Conservation (phyloP, 768 basidiomycete species). For the Kwoniella sp. region DNA sequence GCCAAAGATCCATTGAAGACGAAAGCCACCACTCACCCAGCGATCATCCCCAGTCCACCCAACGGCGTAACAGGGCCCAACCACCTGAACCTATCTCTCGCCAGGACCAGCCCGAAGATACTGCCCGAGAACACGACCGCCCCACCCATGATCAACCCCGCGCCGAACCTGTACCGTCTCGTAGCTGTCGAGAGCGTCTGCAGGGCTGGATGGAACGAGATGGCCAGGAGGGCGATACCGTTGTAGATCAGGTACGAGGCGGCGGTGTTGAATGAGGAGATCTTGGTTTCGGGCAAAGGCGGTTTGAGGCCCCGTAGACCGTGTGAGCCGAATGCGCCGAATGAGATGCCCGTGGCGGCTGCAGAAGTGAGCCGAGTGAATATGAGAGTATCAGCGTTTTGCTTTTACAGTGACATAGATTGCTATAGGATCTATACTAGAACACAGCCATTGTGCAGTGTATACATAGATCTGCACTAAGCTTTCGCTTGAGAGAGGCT, state of each 20-base stretch:
- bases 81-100: slow-evolving; percentile 42
- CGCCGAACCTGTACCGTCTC: slow-evolving; percentile 32
- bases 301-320: slow-evolving; percentile 45
- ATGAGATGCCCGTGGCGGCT: slow-evolving; percentile 50
- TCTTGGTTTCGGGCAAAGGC: slow-evolving; percentile 35
- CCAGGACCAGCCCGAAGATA: slow-evolving; percentile 52
- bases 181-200: slow-evolving; percentile 1
- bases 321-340: slow-evolving; percentile 54
- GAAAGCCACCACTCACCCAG: slow-evolving; percentile 43
- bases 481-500: too few species aligned
- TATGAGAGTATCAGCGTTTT: neutral
- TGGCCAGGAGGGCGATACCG: slow-evolving; percentile 50
- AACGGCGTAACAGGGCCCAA: slow-evolving; percentile 52
- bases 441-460: slow-evolving; percentile 1
- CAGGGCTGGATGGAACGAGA: slow-evolving; percentile 45
- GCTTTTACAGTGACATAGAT: neutral
- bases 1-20: too few species aligned
- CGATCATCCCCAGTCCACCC: slow-evolving; percentile 53
- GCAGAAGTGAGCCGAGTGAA: too few species aligned
- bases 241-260: slow-evolving; percentile 54
- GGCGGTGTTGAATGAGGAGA: slow-evolving; percentile 48
- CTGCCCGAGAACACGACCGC: slow-evolving; percentile 46
- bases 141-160: slow-evolving; percentile 44
- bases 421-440: neutral
- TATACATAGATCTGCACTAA: too few species aligned